Percentiles rank a stretch among this genome's conserved stretches.
phyloP scores from a whole-genome alignment of 768 basidiomycete species.

The Cubamyces sp. region DNA sequence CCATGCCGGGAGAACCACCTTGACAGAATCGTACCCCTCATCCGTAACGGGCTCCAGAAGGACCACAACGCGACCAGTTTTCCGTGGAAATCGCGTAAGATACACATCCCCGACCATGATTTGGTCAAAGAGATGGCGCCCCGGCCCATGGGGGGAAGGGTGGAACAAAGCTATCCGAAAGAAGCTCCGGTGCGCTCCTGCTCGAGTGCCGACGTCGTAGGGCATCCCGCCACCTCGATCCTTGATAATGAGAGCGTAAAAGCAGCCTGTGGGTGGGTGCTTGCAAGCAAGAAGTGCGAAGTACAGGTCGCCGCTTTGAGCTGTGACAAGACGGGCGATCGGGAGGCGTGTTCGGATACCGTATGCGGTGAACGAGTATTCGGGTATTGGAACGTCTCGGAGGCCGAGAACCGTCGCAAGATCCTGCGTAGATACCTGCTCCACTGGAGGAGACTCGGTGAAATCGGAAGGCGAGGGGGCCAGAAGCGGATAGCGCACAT shows the following conservation, averaged over 20 bases:
- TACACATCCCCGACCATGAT: too few species aligned
- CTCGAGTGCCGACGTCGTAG: constrained; percentile 8
- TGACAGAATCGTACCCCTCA: background rate
- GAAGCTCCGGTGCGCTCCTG: too few species aligned
- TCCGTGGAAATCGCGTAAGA: too few species aligned
- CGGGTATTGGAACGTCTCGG: background rate
- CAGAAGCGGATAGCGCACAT: too few species aligned
- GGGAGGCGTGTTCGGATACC: constrained; percentile 12
- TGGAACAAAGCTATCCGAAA: too few species aligned
- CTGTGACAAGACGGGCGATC: background rate
- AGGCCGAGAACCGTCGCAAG: background rate
- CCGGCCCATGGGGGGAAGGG: too few species aligned
- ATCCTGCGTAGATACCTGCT: background rate
- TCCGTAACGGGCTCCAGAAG: too few species aligned
- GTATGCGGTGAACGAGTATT: constrained; percentile 9
- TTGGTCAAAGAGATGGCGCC: too few species aligned
- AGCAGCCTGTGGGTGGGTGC: background rate
- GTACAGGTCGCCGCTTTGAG: background rate
- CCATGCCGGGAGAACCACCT: background rate
- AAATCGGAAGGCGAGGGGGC: too few species aligned
- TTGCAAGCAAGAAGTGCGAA: constrained; percentile 16
- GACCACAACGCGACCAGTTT: too few species aligned
- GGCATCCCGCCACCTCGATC: background rate
- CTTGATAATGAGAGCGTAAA: constrained; percentile 16
- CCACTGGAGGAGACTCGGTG: background rate